phyloP scores from a whole-genome alignment of 768 basidiomycete species.

The Boletus sp. region DNA sequence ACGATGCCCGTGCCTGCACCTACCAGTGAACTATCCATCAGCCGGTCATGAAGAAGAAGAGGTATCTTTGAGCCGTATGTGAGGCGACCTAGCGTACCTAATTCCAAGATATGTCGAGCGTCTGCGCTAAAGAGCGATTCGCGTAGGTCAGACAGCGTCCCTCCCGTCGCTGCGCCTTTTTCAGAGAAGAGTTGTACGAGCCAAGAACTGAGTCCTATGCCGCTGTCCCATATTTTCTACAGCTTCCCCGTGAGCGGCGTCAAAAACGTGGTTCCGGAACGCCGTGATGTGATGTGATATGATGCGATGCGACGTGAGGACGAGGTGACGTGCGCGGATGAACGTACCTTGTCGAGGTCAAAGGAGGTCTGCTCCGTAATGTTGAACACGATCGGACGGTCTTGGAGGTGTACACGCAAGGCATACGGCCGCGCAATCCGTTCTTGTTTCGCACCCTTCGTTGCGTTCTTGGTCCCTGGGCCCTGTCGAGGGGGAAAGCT shows the following conservation, averaged over 20 bases:
- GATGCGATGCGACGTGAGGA: background rate
- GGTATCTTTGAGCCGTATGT: background rate
- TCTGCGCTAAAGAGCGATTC: conserved; percentile 40
- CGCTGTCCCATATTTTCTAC: conserved; percentile 97
- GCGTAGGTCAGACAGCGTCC: conserved; percentile 20
- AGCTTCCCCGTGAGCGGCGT: conserved; percentile 11
- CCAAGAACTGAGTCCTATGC: conserved; percentile 82
- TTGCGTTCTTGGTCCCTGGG: conserved; percentile 4
- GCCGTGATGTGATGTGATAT: background rate
- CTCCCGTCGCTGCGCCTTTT: background rate
- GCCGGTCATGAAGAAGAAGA: background rate
- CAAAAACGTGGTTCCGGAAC: background rate
- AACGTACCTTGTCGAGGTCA: conserved; percentile 85
- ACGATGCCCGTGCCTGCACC: conserved; percentile 88
- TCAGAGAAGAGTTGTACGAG: conserved; percentile 40
- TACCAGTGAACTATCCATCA: conserved; percentile 22
- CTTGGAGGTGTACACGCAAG: background rate
- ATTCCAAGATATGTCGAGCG: conserved; percentile 54
- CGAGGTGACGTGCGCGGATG: background rate
- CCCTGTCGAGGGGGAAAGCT: conserved; percentile 33
- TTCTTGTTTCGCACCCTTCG: conserved; percentile 55
- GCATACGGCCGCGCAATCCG: conserved; percentile 43
- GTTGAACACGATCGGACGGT: conserved; percentile 32
- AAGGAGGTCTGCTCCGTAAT: conserved; percentile 83
- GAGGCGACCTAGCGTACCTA: conserved; percentile 45